Base-by-base conservation (phyloP, 2,329 filamentous ascomycete species). In the Penicillium sp. region DNA sequence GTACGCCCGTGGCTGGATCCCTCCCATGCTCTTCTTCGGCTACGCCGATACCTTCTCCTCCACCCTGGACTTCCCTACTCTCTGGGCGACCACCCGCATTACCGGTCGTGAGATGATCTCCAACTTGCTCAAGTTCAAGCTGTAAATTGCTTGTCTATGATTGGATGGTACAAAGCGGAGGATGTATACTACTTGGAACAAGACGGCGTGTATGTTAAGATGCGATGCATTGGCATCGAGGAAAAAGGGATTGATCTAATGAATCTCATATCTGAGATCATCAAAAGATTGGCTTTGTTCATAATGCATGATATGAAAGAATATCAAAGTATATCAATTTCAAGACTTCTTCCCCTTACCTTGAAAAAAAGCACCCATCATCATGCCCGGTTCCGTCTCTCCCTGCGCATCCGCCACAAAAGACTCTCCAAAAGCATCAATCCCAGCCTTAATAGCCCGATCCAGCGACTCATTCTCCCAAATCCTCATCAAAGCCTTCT, bases 1-100 rank as follows among this genome's bases (percentile, higher is more conserved):
- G 57, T 73, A 73, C 58, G 68, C 71, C 33, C 68, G 71, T 52
- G 90, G 91, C 58, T 95, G 90, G 89, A 95, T 96, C 73, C 91
- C 91, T 43, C 88, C 88, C 52, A 95, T 96, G 91, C 78, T 96
- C 47, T 88, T 88, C 72, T 95, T 95, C 72, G 91, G 91, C 54
- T 93, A 87, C 71, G 88, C 90, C 58, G 91, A 95, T 73, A 85
- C 83, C 43, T 80, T 95, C 53, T 84, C 80, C 49, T 91, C 86
- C 73, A 95, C 90, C 4, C 78, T 95, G 60, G 91, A 95, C 73
- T 82, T 95, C 69, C 84, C 83, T n/a, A 95, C 90, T 1, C 73
- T 95, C 65, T 94, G 88, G 87, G 81, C 82, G 65, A 95, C 88
- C n/a, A 83, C 83, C 31, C 79, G 76, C 59, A 80, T 93, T 54